These are phyloP conservation scores for Isoetes taiwanensis DNA, from an alignment of 75 land plant species.

Conservation along the genomic window DNA sequence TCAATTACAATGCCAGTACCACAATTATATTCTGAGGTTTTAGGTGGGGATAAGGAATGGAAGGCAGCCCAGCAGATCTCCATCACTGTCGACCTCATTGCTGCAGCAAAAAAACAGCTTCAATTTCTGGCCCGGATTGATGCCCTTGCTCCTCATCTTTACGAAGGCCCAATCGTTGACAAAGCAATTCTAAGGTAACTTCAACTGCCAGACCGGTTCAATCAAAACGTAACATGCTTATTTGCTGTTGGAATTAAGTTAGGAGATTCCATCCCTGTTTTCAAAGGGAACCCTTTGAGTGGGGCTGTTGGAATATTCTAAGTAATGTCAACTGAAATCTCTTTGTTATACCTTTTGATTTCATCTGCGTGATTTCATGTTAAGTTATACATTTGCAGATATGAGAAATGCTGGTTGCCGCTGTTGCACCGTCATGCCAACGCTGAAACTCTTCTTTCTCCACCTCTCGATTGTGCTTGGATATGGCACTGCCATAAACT, in stretches of 20 bases:
- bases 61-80: slow-evolving; percentile 17
- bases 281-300: too few relatives aligned
- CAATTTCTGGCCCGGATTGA: slow-evolving; percentile 14
- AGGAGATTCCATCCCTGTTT: background rate
- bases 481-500: slow-evolving; percentile 35
- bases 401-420: slow-evolving; percentile 21
- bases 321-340: background rate
- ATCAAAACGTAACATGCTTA: background rate
- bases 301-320: too few relatives aligned
- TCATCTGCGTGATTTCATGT: background rate
- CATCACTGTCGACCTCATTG: slow-evolving; percentile 11
- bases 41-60: slow-evolving; percentile 13
- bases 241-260: background rate
- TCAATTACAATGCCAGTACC: too few relatives aligned
- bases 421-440: background rate
- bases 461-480: slow-evolving; percentile 34
- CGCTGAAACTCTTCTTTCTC: slow-evolving; percentile 1
- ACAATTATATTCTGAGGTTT: too few relatives aligned
- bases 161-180: slow-evolving; percentile 8
- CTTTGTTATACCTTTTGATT: background rate
- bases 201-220: background rate
- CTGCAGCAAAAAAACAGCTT: slow-evolving; percentile 13
- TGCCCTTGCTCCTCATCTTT: slow-evolving; percentile 14
- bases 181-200: slow-evolving; percentile 11
- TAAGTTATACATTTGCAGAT: slow-evolving; percentile 9